Base-by-base conservation (phyloP, 805 yeast genomes). In the Lipomyces oligophaga region DNA sequence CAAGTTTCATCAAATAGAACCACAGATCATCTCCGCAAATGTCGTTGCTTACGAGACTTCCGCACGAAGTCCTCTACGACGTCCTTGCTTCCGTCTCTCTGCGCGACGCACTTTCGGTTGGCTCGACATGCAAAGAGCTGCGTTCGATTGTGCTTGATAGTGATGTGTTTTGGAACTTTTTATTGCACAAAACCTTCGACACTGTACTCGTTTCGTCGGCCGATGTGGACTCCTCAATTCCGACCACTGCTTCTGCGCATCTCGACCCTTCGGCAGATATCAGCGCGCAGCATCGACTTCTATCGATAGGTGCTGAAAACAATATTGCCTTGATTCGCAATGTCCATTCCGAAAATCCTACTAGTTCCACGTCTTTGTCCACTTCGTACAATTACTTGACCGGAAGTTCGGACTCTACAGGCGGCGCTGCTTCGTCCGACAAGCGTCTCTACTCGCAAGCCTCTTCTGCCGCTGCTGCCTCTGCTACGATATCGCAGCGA, bases 151-250 rank as follows among this genome's bases (percentile, higher is more conserved):
- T 51, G 35, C 5, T 49, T 22, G 32, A 39, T 20, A 49, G 37
- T 33, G 45, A 49, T 19, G 43, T 34, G 27, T 37, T 51, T 15
- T 51, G 55, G 55, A 39, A 44, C 31, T 19, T 32, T 33, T 19
- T 38, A 4, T 15, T 48, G 32, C 43, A 41, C 10, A 20, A 7
- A 19, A 27, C 36, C 32, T 50, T 50, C 45, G 55, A 50, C 40
- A 35, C 40, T 13, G 34, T 43, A 18, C 30, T 26, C 22, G 25
- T 26, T 27, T n/a, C 20, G 28, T n/a, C n/a, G n/a, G 6, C 33
- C 33, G 15, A 6, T 25, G 37, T 25, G 8, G 6, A 16, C 30
- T 19, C 37, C 6, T 11, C 42, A 18, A 25, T 34, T 13, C 31
- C 45, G 18, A 34, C 39, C 25, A 36, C 41, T 26, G 28, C 42